Evolutionary conservation across 768 basidiomycete species (phyloP).

Genomic region (Nidula microcarpa): DNA sequence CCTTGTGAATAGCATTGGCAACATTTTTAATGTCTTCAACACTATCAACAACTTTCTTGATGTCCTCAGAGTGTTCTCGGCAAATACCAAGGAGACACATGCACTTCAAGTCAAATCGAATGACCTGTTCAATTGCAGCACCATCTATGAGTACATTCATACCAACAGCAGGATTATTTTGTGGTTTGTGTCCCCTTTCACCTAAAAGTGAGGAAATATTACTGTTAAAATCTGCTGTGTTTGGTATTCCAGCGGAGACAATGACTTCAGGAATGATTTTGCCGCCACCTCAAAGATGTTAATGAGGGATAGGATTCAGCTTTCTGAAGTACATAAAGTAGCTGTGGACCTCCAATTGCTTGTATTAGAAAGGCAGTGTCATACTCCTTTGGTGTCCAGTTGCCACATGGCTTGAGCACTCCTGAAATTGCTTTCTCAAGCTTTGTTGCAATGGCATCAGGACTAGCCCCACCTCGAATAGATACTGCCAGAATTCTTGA

Average conservation of each 20-base stretch:
- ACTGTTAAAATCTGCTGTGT: constrained; percentile 5
- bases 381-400: constrained; percentile 12
- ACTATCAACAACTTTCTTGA: constrained; percentile 5
- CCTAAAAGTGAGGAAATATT: constrained; percentile 12
- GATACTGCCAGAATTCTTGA: not conserved
- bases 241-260: constrained; percentile 2
- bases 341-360: constrained; percentile 16
- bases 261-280: constrained; percentile 1
- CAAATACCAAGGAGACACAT: constrained; percentile 17
- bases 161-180: constrained; percentile 6
- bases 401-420: constrained; percentile 6
- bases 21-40: constrained; percentile 6
- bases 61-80: constrained; percentile 15
- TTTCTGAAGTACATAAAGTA: constrained; percentile 13
- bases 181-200: not conserved
- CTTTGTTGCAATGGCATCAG: not conserved
- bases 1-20: constrained; percentile 3
- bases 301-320: no score
- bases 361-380: constrained; percentile 23
- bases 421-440: constrained; percentile 1
- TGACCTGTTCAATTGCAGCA: constrained; percentile 16
- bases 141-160: constrained; percentile 20
- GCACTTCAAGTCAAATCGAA: constrained; percentile 8
- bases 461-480: not conserved
- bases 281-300: no score